Conservation (phyloP, 208 protist species). For the Trypanosoma platydactyli region DNA sequence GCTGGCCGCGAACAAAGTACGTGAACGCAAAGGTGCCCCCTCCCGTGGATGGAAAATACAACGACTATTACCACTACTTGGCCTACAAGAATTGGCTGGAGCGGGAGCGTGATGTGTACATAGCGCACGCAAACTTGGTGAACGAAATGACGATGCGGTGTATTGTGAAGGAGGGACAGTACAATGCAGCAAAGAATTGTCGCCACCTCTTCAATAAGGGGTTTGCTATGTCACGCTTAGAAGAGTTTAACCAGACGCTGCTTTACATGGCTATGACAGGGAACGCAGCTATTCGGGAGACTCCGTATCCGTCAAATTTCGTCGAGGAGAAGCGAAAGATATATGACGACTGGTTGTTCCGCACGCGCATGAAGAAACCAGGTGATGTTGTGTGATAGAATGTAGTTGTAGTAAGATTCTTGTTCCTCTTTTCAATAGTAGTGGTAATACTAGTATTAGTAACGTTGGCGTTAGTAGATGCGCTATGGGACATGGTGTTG, state of each 20-base stretch:
- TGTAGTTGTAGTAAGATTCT: neutral
- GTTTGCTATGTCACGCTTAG: conserved; percentile 83
- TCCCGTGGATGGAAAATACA: conserved; percentile 77
- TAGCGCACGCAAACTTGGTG: conserved; percentile 73
- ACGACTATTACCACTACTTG: conserved; percentile 86
- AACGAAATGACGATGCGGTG: conserved; percentile 77
- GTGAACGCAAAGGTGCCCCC: conserved; percentile 86
- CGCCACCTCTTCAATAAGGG: conserved; percentile 76
- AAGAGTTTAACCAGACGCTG: conserved; percentile 80
- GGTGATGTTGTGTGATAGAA: conserved; percentile 43
- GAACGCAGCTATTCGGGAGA: conserved; percentile 83
- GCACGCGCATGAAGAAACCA: conserved; percentile 83
- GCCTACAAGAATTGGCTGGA: conserved; percentile 83
- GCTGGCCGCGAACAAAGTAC: conserved; percentile 77
- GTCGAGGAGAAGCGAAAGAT: conserved; percentile 87
- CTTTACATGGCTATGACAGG: conserved; percentile 88
- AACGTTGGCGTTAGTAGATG: neutral
- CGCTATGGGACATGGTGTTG: no score
- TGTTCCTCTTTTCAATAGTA: no score
- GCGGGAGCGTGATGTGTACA: conserved; percentile 79
- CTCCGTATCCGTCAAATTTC: conserved; percentile 81
- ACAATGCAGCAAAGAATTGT: conserved; percentile 90
- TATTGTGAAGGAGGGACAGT: conserved; percentile 78
- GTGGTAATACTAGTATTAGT: neutral
- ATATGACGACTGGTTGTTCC: conserved; percentile 86